A percentile compares a stretch with the other conserved stretches of the same genome.
These are phyloP conservation scores for Asterella californica DNA, from an alignment of 225 moss, liverwort and hornwort species.

Conservation along the genomic window DNA sequence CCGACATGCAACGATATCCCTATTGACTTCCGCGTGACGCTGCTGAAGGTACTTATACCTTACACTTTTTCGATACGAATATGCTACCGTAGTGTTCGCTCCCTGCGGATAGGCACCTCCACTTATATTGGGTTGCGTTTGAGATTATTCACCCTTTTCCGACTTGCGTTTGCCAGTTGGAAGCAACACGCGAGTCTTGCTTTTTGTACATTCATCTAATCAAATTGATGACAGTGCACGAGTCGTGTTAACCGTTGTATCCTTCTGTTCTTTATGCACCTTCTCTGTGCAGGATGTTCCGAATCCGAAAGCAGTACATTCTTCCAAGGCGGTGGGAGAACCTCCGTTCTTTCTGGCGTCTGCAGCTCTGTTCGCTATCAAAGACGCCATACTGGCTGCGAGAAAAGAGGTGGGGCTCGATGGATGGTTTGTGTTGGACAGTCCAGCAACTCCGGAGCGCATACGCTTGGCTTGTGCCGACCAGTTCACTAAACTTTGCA, in stretches of 20 bases:
- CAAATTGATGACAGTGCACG: no score
- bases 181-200: no score
- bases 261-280: not conserved
- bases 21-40: constrained; percentile 79
- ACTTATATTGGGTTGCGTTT: no score
- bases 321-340: constrained; percentile 88
- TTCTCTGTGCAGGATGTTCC: constrained; percentile 61
- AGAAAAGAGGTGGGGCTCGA: constrained; percentile 63
- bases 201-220: no score
- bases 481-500: constrained; percentile 68
- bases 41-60: constrained; percentile 59
- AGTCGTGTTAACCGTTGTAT: not conserved
- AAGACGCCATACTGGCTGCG: constrained; percentile 72
- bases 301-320: constrained; percentile 77
- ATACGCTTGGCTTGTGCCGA: constrained; percentile 95
- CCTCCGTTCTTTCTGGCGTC: constrained; percentile 89
- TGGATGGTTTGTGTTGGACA: constrained; percentile 81
- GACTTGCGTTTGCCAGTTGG: no score
- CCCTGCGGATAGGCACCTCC: no score
- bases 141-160: no score
- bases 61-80: not conserved
- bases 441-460: constrained; percentile 89
- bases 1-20: constrained; percentile 94
- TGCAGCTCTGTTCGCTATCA: constrained; percentile 78
- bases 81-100: not conserved